These are phyloP conservation scores for Boletus sp. DNA, from an alignment of 768 basidiomycete species.

Conservation along the genomic window DNA sequence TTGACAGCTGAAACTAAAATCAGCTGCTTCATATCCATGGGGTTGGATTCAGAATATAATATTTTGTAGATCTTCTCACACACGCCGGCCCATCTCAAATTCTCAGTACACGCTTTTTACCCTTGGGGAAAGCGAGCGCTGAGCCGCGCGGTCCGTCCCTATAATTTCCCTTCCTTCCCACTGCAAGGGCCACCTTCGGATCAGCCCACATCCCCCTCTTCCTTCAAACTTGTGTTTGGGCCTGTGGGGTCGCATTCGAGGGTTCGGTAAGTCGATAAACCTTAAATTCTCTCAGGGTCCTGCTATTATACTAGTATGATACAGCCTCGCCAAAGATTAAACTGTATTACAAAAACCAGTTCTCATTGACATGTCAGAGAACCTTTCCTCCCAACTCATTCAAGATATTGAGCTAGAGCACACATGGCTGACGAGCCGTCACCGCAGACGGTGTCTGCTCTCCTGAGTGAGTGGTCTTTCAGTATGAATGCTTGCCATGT, in stretches of 20 bases:
- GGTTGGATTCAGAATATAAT: not conserved
- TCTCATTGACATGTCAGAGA: not conserved
- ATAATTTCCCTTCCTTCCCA: not conserved
- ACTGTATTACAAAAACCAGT: not conserved
- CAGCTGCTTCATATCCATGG: not conserved
- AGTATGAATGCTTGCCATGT: not conserved
- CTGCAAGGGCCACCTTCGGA: not conserved
- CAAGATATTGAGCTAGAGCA: not conserved
- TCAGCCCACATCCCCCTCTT: not conserved
- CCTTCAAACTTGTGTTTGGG: not conserved
- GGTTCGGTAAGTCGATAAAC: not conserved
- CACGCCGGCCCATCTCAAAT: not conserved
- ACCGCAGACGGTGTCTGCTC: constrained; percentile 13
- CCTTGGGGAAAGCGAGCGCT: not conserved
- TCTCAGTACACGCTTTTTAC: not conserved
- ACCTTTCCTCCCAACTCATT: not conserved
- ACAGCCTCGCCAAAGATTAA: not conserved
- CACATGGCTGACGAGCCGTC: constrained; percentile 8
- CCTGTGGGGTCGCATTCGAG: not conserved
- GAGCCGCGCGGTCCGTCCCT: not conserved
- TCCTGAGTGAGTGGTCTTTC: constrained; percentile 16
- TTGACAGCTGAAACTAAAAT: not conserved
- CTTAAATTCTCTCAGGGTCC: constrained; percentile 3
- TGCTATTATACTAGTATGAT: constrained; percentile 2
- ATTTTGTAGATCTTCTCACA: not conserved